Evolutionary conservation across 768 basidiomycete species (phyloP).

Genomic region (Hortiboletus campestris): DNA sequence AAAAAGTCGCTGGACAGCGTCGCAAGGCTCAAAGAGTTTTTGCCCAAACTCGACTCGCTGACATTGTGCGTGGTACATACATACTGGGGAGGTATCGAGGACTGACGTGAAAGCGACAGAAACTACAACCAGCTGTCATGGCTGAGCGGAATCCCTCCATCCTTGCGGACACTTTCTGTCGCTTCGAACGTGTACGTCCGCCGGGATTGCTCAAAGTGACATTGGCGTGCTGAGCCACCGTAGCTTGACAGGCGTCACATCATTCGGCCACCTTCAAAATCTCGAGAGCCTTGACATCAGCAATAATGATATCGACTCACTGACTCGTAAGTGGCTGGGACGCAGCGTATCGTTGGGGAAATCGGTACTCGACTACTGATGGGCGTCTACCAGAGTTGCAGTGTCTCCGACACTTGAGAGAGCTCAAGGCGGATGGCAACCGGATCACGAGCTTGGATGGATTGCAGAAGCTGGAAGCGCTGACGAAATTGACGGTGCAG

Average conservation of each 20-base stretch:
- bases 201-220: slow-evolving; percentile 7
- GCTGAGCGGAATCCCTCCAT: slow-evolving; percentile 74
- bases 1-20: slow-evolving; percentile 61
- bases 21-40: slow-evolving; percentile 80
- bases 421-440: slow-evolving; percentile 90
- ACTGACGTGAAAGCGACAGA: slow-evolving; percentile 39
- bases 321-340: slow-evolving; percentile 64
- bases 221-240: slow-evolving; percentile 15
- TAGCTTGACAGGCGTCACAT: slow-evolving; percentile 83
- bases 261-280: slow-evolving; percentile 82
- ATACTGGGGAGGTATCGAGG: not conserved
- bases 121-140: slow-evolving; percentile 73
- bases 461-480: slow-evolving; percentile 72
- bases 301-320: slow-evolving; percentile 82
- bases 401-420: slow-evolving; percentile 81
- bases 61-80: slow-evolving; percentile 59
- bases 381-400: slow-evolving; percentile 59
- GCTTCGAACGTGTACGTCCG: slow-evolving; percentile 63
- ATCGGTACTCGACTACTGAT: slow-evolving; percentile 3
- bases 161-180: slow-evolving; percentile 74
- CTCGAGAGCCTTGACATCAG: slow-evolving; percentile 91
- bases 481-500: slow-evolving; percentile 81
- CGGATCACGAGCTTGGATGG: slow-evolving; percentile 71
- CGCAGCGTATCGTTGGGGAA: not conserved
- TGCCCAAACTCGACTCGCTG: slow-evolving; percentile 74